phyloP scores from a whole-genome alignment of 192 early-diverging fungal species.

The Funneliformis mosseae region DNA sequence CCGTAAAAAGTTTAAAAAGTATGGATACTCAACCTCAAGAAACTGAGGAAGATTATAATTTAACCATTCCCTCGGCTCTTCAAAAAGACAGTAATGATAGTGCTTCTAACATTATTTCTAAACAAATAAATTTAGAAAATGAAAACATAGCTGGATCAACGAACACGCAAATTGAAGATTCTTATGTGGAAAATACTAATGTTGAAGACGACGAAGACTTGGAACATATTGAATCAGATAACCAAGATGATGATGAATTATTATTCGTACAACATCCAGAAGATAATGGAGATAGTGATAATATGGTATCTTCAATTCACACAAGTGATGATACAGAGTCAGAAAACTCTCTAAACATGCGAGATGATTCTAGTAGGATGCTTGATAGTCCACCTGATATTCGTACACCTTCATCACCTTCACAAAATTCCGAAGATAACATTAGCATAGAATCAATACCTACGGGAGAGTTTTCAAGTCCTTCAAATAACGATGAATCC shows the following conservation, averaged over 20 bases:
- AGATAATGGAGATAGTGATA: constrained; percentile 16
- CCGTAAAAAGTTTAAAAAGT: no score
- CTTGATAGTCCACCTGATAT: background rate
- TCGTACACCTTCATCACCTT: constrained; percentile 8
- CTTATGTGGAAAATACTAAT: no score
- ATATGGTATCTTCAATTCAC: constrained; percentile 14
- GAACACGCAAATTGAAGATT: background rate
- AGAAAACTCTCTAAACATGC: background rate
- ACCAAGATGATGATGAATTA: background rate
- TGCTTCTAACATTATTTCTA: background rate
- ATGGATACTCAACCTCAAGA: no score
- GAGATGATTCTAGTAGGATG: background rate
- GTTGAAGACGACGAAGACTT: background rate
- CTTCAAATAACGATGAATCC: background rate
- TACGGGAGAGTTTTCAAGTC: background rate
- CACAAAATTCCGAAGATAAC: background rate
- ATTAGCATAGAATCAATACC: constrained; percentile 6
- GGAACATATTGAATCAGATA: background rate
- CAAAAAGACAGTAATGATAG: no score
- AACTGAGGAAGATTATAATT: no score
- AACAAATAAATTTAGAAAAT: no score
- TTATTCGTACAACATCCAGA: constrained; percentile 13
- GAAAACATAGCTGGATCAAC: no score
- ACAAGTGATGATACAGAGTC: constrained; percentile 8
- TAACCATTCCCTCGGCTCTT: no score